Evolutionary conservation across 108 stramenopile species (phyloP), one percentile per base, ranked within the genome.

Genomic region (Stephanodiscus minutulus): DNA sequence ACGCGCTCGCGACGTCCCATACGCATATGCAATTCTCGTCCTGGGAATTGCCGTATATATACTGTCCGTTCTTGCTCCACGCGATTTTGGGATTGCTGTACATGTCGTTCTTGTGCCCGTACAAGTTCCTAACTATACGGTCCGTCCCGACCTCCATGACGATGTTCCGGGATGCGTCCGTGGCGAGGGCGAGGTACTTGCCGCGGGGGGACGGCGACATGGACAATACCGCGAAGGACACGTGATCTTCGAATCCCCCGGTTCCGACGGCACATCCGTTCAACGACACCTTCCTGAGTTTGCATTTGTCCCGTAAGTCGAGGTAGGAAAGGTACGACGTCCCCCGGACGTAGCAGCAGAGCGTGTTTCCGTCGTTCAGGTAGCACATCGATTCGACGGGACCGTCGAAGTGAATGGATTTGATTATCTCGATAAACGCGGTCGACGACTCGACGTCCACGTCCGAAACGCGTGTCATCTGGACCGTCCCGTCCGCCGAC

Each of bases 151-250:
- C 63, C 21, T 94, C 84, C 67, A 94, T 66, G 64, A 94, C 84
- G 35, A 94, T 89, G 58, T 94, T 94, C 1, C 93, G 83, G 37
- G 89, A 89, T 7, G 77, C 64, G 70, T 94, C 93, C 24, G 93
- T 94, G 21, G 93, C 93, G 11, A 82, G 58, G 13, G 90, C 90
- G 35, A 94, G 36, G 70, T 91, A 94, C 37, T 82, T 85, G 3
- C 72, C 75, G 27, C 81, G 68, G 24, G 88, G 86, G 24, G 82
- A 86, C 0, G 73, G 74, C 39, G 53, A 35, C 47, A 94, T 73
- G 29, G 89, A 87, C 84, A 94, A 83, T 15, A 94, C 81, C 52
- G 88, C 81, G 79, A 92, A 94, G 22, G 89, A 90, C 10, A 94
- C 91, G 64, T 94, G 91, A 60, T 92, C 88, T 44, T 88, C 87